Evolutionary conservation across 192 early-diverging fungal species (phyloP).

Genomic region (Coemansia sp.): DNA sequence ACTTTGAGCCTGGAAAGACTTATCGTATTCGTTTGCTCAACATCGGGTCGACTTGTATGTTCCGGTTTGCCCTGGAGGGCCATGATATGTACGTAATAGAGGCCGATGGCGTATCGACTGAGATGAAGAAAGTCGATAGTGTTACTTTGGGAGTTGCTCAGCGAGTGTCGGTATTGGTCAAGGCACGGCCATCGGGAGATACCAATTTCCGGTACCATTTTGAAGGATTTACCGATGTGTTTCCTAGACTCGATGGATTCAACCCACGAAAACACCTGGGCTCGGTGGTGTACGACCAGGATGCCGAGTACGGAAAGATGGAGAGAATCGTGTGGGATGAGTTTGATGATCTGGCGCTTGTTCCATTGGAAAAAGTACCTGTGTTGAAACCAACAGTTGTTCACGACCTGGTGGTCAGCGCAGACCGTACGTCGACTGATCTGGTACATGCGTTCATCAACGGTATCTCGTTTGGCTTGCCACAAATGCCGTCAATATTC

Average conservation of each 20-base stretch:
- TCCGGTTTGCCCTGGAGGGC: slow-evolving; percentile 72
- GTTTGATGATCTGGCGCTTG: slow-evolving; percentile 61
- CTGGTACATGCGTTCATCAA: slow-evolving; percentile 76
- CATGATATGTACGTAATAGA: slow-evolving; percentile 81
- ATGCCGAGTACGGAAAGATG: background rate
- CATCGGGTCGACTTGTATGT: slow-evolving; percentile 69
- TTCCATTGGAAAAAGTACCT: slow-evolving; percentile 46
- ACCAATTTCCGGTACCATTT: slow-evolving; percentile 69
- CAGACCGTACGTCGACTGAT: slow-evolving; percentile 58
- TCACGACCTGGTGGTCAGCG: slow-evolving; percentile 33
- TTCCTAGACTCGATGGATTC: slow-evolving; percentile 59
- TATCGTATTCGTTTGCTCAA: slow-evolving; percentile 82
- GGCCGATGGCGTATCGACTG: slow-evolving; percentile 68
- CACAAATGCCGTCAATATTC: slow-evolving; percentile 63
- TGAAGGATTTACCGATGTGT: slow-evolving; percentile 69
- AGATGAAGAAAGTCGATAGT: slow-evolving; percentile 55
- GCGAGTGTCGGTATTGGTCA: slow-evolving; percentile 79
- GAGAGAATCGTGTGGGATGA: slow-evolving; percentile 26
- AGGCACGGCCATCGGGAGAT: slow-evolving; percentile 57
- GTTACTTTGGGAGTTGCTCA: slow-evolving; percentile 73
- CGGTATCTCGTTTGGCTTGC: slow-evolving; percentile 63
- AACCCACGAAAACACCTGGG: slow-evolving; percentile 59
- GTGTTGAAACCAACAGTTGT: slow-evolving; percentile 40
- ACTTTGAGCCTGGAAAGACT: slow-evolving; percentile 72
- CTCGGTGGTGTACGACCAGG: slow-evolving; percentile 55